phyloP scores from a whole-genome alignment of 495 filamentous ascomycete species.

The Penicillium riverlandense region DNA sequence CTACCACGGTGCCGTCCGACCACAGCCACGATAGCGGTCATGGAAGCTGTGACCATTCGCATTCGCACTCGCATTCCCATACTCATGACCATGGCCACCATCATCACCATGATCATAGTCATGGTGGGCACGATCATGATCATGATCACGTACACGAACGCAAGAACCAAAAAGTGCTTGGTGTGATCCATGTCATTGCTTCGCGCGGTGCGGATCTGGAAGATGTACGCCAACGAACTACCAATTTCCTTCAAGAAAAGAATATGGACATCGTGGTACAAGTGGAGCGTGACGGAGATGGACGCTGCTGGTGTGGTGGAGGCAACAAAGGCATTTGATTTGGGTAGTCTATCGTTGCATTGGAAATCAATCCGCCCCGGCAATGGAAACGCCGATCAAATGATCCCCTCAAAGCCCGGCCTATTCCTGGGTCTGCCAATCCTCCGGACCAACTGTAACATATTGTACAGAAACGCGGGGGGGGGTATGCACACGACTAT shows the following conservation, averaged over 20 bases:
- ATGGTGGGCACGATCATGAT: constrained; percentile 6
- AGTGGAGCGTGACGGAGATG: constrained; percentile 68
- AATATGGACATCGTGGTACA: constrained; percentile 69
- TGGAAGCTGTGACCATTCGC: constrained; percentile 11
- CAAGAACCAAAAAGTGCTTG: constrained; percentile 50
- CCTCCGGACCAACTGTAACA: too few relatives aligned
- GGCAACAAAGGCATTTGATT: constrained; percentile 23
- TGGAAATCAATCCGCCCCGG: neutral
- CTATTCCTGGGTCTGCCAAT: too few relatives aligned
- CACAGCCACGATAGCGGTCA: constrained; percentile 24
- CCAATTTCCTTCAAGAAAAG: constrained; percentile 48
- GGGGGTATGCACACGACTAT: too few relatives aligned
- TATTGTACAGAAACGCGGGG: too few relatives aligned
- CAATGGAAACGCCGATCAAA: neutral
- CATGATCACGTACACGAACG: constrained; percentile 19
- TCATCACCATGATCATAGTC: constrained; percentile 15
- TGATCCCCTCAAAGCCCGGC: too few relatives aligned
- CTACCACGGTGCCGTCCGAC: constrained; percentile 23
- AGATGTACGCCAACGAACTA: constrained; percentile 64
- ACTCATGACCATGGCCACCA: constrained; percentile 17
- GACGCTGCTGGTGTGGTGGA: constrained; percentile 71
- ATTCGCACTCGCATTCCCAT: constrained; percentile 19
- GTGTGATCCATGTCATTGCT: constrained; percentile 78
- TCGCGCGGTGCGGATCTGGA: constrained; percentile 63
- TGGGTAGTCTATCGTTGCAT: neutral